phyloP scores from a whole-genome alignment of 2,329 filamentous ascomycete species.

The Pseudogymnoascus sp. region DNA sequence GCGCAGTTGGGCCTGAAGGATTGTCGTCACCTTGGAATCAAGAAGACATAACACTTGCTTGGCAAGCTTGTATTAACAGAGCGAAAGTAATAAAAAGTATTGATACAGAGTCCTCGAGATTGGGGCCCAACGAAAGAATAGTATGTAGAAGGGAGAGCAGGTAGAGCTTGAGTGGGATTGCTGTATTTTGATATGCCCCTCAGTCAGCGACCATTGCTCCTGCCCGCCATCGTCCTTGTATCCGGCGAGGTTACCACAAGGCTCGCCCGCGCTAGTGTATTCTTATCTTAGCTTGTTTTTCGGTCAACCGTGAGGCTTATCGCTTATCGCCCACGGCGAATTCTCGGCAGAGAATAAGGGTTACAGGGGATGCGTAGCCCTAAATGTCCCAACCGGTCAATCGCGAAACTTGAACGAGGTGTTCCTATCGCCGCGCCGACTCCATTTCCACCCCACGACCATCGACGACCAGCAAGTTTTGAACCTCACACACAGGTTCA shows the following conservation, averaged over 20 bases:
- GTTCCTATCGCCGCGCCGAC: constrained; percentile 4
- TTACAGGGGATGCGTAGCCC: constrained; percentile 9
- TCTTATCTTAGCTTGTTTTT: constrained; percentile 2
- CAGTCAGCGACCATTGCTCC: constrained; percentile 2
- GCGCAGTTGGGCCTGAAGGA: not conserved
- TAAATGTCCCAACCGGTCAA: constrained; percentile 2
- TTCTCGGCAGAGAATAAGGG: constrained; percentile 9
- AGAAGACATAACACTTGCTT: constrained; percentile 1
- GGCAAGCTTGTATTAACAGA: constrained; percentile 4
- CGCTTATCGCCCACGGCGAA: constrained; percentile 6
- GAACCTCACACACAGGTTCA: constrained; percentile 23
- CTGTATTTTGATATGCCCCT: constrained; percentile 5
- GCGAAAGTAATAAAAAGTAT: not conserved
- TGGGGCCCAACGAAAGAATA: not conserved
- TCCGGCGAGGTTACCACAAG: not conserved
- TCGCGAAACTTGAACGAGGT: constrained; percentile 1
- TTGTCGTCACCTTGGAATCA: not conserved
- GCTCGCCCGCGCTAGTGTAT: constrained; percentile 7
- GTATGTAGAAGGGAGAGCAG: not conserved
- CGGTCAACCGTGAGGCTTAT: not conserved
- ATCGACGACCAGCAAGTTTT: constrained; percentile 23
- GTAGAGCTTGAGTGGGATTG: not conserved
- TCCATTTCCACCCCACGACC: constrained; percentile 16
- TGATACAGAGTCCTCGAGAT: not conserved
- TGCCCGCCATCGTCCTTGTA: constrained; percentile 1